These are phyloP conservation scores for Aspergillus pseudoterreus DNA, from an alignment of 2,329 filamentous ascomycete genomes.

Conservation along the genomic window DNA sequence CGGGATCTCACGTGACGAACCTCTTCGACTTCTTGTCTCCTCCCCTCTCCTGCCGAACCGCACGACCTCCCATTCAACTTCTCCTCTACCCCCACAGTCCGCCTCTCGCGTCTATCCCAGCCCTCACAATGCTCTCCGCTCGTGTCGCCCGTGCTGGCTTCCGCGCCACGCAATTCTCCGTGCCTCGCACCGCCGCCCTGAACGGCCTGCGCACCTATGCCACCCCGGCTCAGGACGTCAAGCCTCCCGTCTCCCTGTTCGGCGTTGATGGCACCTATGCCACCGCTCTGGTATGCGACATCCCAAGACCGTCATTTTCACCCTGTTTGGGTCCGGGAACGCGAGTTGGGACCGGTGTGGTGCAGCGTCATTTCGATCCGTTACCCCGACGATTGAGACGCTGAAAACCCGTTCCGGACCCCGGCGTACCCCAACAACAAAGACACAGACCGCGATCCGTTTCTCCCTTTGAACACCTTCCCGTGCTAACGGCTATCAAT, in stretches of 20 bases:
- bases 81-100: constrained; percentile 19
- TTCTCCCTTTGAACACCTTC: too few relatives aligned
- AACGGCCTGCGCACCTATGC: constrained; percentile 70
- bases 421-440: background rate
- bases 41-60: constrained; percentile 22
- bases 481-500: background rate
- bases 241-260: constrained; percentile 86
- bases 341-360: too few relatives aligned
- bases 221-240: constrained; percentile 62
- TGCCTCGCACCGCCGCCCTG: constrained; percentile 37
- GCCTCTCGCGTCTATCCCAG: constrained; percentile 12
- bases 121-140: constrained; percentile 51
- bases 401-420: too few relatives aligned
- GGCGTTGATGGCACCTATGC: constrained; percentile 98
- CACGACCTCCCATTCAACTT: constrained; percentile 18
- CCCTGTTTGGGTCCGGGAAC: too few relatives aligned
- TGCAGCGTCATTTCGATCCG: too few relatives aligned
- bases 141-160: constrained; percentile 55
- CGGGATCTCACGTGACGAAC: constrained; percentile 26
- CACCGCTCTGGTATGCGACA: constrained; percentile 81
- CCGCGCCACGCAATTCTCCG: constrained; percentile 49
- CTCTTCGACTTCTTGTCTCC: constrained; percentile 16
- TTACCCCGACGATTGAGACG: background rate
- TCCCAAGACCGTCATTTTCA: too few relatives aligned
- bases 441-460: background rate